Conservation (phyloP, 2,329 filamentous ascomycete species). For the Apiospora aurea region DNA sequence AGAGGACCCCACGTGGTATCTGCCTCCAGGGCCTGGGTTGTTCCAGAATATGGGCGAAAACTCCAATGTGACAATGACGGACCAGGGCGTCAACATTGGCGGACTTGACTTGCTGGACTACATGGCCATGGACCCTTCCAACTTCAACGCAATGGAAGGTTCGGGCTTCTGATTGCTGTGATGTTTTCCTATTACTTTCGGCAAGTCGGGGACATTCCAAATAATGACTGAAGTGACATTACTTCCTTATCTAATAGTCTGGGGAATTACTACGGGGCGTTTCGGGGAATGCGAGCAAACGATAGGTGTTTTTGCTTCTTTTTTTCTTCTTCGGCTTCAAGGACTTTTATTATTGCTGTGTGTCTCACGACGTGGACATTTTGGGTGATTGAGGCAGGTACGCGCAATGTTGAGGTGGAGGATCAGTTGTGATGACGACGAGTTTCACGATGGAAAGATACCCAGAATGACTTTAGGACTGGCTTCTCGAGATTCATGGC, state of each 20-base stretch:
- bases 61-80: constrained; percentile 68
- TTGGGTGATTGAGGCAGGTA: neutral
- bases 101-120: constrained; percentile 72
- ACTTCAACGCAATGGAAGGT: constrained; percentile 21
- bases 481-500: neutral
- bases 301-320: neutral
- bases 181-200: neutral
- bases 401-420: neutral
- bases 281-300: neutral
- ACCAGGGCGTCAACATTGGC: constrained; percentile 71
- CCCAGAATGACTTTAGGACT: constrained; percentile 10
- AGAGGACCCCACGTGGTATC: constrained; percentile 71
- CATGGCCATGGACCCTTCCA: constrained; percentile 62
- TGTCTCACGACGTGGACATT: neutral
- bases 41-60: constrained; percentile 69
- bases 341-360: neutral
- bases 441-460: constrained; percentile 12
- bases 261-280: neutral
- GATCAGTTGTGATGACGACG: neutral
- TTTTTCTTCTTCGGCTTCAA: neutral
- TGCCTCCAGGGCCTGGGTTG: constrained; percentile 68
- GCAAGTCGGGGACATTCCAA: neutral
- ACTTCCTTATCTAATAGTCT: neutral
- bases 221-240: neutral
- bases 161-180: neutral